phyloP scores from a whole-genome alignment of 805 yeast species.

The Sugiyamaella smithiae region DNA sequence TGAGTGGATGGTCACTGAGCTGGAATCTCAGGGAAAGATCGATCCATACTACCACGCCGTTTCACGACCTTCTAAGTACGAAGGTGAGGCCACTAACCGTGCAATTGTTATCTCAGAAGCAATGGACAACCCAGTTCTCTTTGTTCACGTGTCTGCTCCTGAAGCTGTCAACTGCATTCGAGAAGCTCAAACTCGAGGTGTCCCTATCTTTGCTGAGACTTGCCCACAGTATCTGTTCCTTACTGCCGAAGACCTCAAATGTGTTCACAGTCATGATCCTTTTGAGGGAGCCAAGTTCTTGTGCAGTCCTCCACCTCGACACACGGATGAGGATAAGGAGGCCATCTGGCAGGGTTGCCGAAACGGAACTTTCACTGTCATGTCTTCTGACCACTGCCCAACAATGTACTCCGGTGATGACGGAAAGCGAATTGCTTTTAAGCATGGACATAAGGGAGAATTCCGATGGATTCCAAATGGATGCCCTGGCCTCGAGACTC shows the following conservation, averaged over 20 bases:
- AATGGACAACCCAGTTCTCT: slow-evolving; percentile 6
- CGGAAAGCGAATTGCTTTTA: slow-evolving; percentile 1
- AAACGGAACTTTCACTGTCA: slow-evolving; percentile 3
- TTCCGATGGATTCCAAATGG: slow-evolving; percentile 5
- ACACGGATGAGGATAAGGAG: neutral
- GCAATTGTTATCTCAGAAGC: slow-evolving; percentile 4
- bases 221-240: slow-evolving; percentile 8
- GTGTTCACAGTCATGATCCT: slow-evolving; percentile 2
- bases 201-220: slow-evolving; percentile 9
- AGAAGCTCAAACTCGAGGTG: slow-evolving; percentile 5
- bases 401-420: slow-evolving; percentile 6
- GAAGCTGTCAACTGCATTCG: slow-evolving; percentile 5
- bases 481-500: neutral
- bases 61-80: slow-evolving; percentile 1
- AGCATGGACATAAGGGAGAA: slow-evolving; percentile 4
- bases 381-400: slow-evolving; percentile 3
- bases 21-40: slow-evolving; percentile 25
- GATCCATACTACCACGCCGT: slow-evolving; percentile 9
- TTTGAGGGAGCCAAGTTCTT: slow-evolving; percentile 9
- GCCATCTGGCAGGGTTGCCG: slow-evolving; percentile 9
- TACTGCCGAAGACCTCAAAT: slow-evolving; percentile 7
- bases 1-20: slow-evolving; percentile 33
- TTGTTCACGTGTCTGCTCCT: slow-evolving; percentile 8
- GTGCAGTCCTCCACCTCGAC: slow-evolving; percentile 6
- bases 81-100: slow-evolving; percentile 8